Percentiles rank a stretch among this genome's conserved stretches.
These are phyloP conservation scores for Pichia sp. DNA, from an alignment of 1,139 yeast genomes.

Conservation along the genomic window DNA sequence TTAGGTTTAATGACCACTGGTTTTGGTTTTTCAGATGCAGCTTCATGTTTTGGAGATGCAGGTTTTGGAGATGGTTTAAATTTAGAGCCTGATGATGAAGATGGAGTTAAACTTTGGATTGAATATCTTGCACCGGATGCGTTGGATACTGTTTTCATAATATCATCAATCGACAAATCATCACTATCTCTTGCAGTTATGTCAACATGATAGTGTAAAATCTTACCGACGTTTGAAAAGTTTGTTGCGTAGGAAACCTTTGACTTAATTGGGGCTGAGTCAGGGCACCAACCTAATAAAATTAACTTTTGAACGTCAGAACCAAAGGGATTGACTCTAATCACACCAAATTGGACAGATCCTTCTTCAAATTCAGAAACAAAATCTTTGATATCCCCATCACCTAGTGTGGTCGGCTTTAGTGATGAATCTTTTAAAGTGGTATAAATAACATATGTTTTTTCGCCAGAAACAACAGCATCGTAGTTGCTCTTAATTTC, in stretches of 20 bases:
- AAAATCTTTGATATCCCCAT: constrained; percentile 69
- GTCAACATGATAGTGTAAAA: constrained; percentile 88
- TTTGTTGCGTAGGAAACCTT: constrained; percentile 71
- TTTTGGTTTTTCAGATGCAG: constrained; percentile 16
- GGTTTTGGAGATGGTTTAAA: constrained; percentile 24
- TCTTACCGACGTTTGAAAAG: constrained; percentile 65
- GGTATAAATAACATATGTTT: constrained; percentile 58
- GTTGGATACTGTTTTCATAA: constrained; percentile 69
- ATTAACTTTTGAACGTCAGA: constrained; percentile 80
- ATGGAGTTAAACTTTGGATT: constrained; percentile 37
- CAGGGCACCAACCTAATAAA: constrained; percentile 92
- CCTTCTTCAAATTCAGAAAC: constrained; percentile 80
- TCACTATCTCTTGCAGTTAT: constrained; percentile 93
- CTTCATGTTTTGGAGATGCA: constrained; percentile 18
- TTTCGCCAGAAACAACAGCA: constrained; percentile 56
- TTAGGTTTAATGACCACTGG: constrained; percentile 17
- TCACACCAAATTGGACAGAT: constrained; percentile 84
- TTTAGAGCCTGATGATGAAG: constrained; percentile 21
- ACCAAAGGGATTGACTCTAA: constrained; percentile 83
- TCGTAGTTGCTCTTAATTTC: constrained; percentile 59
- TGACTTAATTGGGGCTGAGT: constrained; percentile 69
- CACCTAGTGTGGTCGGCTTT: constrained; percentile 51
- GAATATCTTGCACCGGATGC: constrained; percentile 97
- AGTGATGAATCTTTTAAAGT: constrained; percentile 54
- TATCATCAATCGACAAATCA: constrained; percentile 75